Evolutionary conservation across 164 flowering plant species (phyloP).

Genomic region (Vitis vinifera): ASM3070453v1 NC_081812.1:14050001-14050500

Average conservation of each 20-base stretch:
- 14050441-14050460: constrained; percentile 37
- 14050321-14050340: no score
- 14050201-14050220: background rate
- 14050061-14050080: constrained; percentile 47
- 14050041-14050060: constrained; percentile 36
- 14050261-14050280: background rate
- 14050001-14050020: constrained; percentile 41
- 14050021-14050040: constrained; percentile 52
- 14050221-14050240: background rate
- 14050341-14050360: no score
- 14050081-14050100: constrained; percentile 58
- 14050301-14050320: no score
- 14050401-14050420: constrained; percentile 19
- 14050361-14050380: background rate
- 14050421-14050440: constrained; percentile 46
- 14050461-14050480: constrained; percentile 41
- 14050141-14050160: constrained; percentile 92
- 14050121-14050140: constrained; percentile 57
- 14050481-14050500: constrained; percentile 41
- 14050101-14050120: constrained; percentile 33
- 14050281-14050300: no score
- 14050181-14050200: background rate
- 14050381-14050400: background rate
- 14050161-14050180: constrained; percentile 50
- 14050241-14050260: background rate